A percentile compares a stretch with the other conserved stretches of the same genome.
phyloP scores from a whole-genome alignment of 768 basidiomycete genomes.

The Mycena belliarum region DNA sequence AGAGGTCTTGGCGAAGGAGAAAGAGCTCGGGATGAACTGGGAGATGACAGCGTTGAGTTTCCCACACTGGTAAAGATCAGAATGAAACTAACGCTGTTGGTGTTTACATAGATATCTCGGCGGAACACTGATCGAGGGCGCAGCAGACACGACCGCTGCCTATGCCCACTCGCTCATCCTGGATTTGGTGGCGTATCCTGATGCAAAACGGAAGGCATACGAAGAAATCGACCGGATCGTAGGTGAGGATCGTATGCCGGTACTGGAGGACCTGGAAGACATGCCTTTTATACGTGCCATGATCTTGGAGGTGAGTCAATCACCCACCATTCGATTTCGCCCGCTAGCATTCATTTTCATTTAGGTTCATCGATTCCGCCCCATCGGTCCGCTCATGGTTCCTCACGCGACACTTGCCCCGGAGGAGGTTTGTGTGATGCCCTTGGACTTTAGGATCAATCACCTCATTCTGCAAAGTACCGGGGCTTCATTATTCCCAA shows the following conservation, averaged over 20 bases:
- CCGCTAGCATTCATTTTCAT: not conserved
- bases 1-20: constrained; percentile 22
- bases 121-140: constrained; percentile 31
- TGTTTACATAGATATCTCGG: constrained; percentile 33
- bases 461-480: not conserved
- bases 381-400: not conserved
- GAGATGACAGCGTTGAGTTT: constrained; percentile 5
- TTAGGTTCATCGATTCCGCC: not conserved
- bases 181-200: constrained; percentile 25
- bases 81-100: no score
- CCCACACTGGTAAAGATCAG: not conserved
- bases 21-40: not conserved
- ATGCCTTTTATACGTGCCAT: constrained; percentile 27
- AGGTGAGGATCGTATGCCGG: constrained; percentile 24
- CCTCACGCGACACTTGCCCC: not conserved
- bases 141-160: constrained; percentile 30
- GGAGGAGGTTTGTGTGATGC: not conserved
- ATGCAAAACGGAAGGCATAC: constrained; percentile 27
- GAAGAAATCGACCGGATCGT: constrained; percentile 29
- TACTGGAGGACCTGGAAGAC: constrained; percentile 18
- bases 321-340: no score
- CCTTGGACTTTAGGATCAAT: no score
- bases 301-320: constrained; percentile 21
- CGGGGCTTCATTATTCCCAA: not conserved
- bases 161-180: constrained; percentile 26